Percentiles rank a stretch among this genome's conserved stretches.
These are phyloP conservation scores for Clonostachys byssicola DNA, from an alignment of 2,329 filamentous ascomycete species.

Conservation along the genomic window DNA sequence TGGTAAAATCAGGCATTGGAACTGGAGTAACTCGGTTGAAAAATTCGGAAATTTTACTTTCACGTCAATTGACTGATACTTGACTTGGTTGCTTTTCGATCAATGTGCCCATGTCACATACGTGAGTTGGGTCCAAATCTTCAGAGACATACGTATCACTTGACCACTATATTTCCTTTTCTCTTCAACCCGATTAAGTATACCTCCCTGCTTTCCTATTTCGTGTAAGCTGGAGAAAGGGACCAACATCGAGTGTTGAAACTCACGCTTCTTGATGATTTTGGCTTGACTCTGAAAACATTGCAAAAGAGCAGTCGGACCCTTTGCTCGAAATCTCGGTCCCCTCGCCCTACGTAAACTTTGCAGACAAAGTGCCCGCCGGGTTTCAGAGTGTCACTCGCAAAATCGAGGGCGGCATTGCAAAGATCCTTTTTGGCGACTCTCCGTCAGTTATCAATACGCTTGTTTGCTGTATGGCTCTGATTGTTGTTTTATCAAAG, in stretches of 20 bases:
- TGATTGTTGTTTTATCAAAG: neutral
- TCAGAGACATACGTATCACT: no score
- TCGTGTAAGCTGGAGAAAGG: neutral
- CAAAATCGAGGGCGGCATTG: constrained; percentile 77
- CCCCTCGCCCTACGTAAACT: constrained; percentile 89
- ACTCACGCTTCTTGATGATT: constrained; percentile 80
- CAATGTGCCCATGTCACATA: no score
- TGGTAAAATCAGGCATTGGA: constrained; percentile 4
- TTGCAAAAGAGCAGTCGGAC: constrained; percentile 74
- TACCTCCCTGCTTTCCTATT: constrained; percentile 59
- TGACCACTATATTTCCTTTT: constrained; percentile 33
- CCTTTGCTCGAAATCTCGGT: constrained; percentile 71
- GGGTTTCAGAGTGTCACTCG: constrained; percentile 73
- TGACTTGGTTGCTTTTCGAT: no score
- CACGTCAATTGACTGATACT: neutral
- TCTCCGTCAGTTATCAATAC: neutral
- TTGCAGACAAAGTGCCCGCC: constrained; percentile 96
- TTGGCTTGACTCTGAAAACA: constrained; percentile 85
- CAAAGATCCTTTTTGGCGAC: constrained; percentile 71
- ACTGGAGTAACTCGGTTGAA: constrained; percentile 35
- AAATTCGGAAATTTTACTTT: constrained; percentile 1
- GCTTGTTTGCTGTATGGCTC: neutral
- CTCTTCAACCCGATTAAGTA: constrained; percentile 80
- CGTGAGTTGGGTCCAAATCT: no score
- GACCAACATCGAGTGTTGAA: no score